Evolutionary conservation across 1,284 basidiomycete genomes (phyloP).

Genomic region (Anthracocystis panici-leucophaei): DNA sequence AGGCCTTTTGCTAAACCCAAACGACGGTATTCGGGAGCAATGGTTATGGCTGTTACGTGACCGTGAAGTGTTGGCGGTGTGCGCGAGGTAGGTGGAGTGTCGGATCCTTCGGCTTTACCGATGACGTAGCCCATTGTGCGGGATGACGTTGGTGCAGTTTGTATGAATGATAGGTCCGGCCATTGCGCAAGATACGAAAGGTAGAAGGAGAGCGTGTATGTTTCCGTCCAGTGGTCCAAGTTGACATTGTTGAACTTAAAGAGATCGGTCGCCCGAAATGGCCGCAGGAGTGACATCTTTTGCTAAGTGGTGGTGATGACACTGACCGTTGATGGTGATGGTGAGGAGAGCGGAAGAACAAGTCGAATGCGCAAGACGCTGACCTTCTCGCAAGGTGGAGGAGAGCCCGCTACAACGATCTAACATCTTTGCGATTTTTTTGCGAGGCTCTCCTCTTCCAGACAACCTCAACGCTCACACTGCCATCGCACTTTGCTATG

Average conservation of each 20-base stretch:
- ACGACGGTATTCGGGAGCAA: constrained; percentile 89
- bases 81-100: constrained; percentile 22
- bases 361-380: background rate
- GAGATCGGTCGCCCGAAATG: constrained; percentile 85
- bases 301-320: background rate
- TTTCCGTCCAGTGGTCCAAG: constrained; percentile 92
- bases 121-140: constrained; percentile 61
- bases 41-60: constrained; percentile 89
- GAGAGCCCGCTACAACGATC: background rate
- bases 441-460: background rate
- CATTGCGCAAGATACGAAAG: constrained; percentile 85
- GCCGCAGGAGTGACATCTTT: constrained; percentile 82
- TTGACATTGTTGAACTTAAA: constrained; percentile 95
- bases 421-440: background rate
- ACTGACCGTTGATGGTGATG: too few species aligned
- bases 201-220: constrained; percentile 88
- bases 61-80: constrained; percentile 58
- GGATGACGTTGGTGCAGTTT: constrained; percentile 75
- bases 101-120: constrained; percentile 64
- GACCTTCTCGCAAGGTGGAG: constrained; percentile 6
- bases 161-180: constrained; percentile 87
- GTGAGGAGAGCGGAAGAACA: background rate
- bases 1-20: constrained; percentile 83
- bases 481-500: background rate
- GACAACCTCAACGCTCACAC: background rate